Conservation (phyloP, 192 early-diverging fungal genomes). For the Linnemannia zychae region DNA sequence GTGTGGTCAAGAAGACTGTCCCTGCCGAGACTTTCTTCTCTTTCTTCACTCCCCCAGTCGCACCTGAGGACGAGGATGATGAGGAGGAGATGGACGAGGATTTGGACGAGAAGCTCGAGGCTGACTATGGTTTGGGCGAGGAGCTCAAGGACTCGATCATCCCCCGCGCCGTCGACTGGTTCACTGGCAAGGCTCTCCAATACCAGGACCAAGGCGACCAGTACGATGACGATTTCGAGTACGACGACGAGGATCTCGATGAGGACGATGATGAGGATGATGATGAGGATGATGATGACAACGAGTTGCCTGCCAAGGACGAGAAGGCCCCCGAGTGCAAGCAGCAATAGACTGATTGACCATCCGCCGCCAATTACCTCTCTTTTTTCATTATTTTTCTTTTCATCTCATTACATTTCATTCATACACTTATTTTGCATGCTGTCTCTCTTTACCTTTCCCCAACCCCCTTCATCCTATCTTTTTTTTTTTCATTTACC, state of each 20-base stretch:
- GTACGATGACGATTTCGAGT: constrained; percentile 43
- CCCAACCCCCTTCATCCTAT: constrained; percentile 13
- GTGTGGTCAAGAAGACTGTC: constrained; percentile 96
- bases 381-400: neutral
- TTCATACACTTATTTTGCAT: constrained; percentile 21
- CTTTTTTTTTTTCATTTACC: constrained; percentile 11
- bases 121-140: constrained; percentile 98
- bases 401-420: constrained; percentile 11
- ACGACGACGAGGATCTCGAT: constrained; percentile 56
- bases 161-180: constrained; percentile 97
- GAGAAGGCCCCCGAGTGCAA: constrained; percentile 57
- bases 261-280: constrained; percentile 60
- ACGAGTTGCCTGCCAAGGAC: constrained; percentile 51
- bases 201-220: constrained; percentile 70
- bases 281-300: constrained; percentile 57
- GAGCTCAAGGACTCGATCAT: constrained; percentile 99
- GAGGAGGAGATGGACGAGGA: constrained; percentile 83
- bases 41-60: constrained; percentile 92
- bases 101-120: constrained; percentile 90
- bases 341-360: constrained; percentile 49
- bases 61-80: constrained; percentile 77
- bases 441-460: constrained; percentile 10
- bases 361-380: neutral
- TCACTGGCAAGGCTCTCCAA: constrained; percentile 96
- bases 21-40: constrained; percentile 97